phyloP scores from a whole-genome alignment of 2,329 filamentous ascomycete species.

The Byssothecium circinans region DNA sequence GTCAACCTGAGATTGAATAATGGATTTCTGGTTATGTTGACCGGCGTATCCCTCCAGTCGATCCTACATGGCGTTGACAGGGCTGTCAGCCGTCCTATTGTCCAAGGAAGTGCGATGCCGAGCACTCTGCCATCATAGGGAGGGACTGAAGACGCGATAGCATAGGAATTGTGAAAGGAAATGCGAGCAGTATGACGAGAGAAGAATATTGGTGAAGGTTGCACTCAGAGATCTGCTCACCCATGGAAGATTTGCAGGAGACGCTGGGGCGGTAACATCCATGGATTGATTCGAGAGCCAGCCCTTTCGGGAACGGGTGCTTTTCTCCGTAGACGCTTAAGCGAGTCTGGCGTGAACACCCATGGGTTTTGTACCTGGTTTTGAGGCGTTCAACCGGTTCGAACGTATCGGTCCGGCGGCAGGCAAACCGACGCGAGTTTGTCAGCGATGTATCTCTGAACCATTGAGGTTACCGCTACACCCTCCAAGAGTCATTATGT shows the following conservation, averaged over 20 bases:
- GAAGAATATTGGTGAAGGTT: not conserved
- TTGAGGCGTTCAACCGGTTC: conserved; percentile 14
- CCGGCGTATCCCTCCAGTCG: conserved; percentile 23
- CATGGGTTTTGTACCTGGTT: conserved; percentile 8
- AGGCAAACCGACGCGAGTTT: conserved; percentile 15
- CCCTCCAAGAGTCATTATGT: conserved; percentile 17
- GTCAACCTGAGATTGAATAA: conserved; percentile 17
- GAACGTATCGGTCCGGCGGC: conserved; percentile 20
- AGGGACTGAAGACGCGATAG: conserved; percentile 15
- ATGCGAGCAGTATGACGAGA: conserved; percentile 7
- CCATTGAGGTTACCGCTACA: conserved; percentile 15
- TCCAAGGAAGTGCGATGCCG: conserved; percentile 24
- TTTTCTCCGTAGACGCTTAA: conserved; percentile 24
- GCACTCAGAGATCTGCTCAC: conserved; percentile 11
- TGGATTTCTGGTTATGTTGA: conserved; percentile 11
- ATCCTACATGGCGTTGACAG: conserved; percentile 13
- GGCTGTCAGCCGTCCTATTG: conserved; percentile 13
- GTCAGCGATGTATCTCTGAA: not conserved
- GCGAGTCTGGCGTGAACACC: conserved; percentile 17
- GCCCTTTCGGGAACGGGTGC: conserved; percentile 24
- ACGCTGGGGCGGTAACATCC: conserved; percentile 15
- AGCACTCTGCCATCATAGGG: conserved; percentile 13
- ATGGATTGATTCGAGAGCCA: conserved; percentile 8
- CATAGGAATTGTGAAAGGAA: conserved; percentile 25
- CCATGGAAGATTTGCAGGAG: conserved; percentile 9